phyloP scores from a whole-genome alignment of 2,329 filamentous ascomycete species.

The Dothidotthia symphoricarpi region DNA sequence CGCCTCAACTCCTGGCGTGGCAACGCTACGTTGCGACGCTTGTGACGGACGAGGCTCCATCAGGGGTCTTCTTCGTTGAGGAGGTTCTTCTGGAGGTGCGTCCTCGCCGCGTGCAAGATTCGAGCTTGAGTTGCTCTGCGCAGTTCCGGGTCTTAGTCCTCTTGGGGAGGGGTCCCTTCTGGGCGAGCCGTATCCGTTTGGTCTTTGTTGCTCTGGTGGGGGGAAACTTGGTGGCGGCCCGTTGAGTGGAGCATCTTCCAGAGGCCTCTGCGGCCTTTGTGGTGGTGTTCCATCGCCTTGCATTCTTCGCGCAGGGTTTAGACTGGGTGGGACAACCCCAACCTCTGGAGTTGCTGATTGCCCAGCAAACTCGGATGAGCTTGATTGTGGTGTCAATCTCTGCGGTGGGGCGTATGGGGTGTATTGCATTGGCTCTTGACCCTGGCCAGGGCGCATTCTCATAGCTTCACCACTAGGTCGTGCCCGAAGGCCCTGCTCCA shows the following conservation, averaged over 20 bases:
- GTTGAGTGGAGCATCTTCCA: constrained; percentile 29
- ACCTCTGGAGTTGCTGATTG: constrained; percentile 36
- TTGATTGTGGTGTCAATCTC: constrained; percentile 43
- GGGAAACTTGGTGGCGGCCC: constrained; percentile 18
- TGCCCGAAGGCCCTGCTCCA: constrained; percentile 36
- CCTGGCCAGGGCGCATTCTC: constrained; percentile 30
- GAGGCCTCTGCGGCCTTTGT: constrained; percentile 29
- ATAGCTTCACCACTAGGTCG: constrained; percentile 40
- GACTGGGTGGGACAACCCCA: constrained; percentile 17
- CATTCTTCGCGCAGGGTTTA: constrained; percentile 29
- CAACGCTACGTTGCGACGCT: constrained; percentile 26
- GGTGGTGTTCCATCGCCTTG: constrained; percentile 33
- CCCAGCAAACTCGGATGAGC: constrained; percentile 37
- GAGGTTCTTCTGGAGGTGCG: constrained; percentile 38
- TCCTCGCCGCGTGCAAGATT: constrained; percentile 33
- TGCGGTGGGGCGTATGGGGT: constrained; percentile 30
- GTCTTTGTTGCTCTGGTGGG: constrained; percentile 28
- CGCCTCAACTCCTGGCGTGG: constrained; percentile 21
- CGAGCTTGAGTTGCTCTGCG: constrained; percentile 39
- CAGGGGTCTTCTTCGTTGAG: constrained; percentile 64
- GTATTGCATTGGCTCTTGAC: constrained; percentile 31
- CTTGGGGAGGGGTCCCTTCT: constrained; percentile 35
- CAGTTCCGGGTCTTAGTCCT: constrained; percentile 35
- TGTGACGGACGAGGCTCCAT: constrained; percentile 55
- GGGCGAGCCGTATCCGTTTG: constrained; percentile 29